phyloP scores from a whole-genome alignment of 1,284 basidiomycete genomes.

The Leccinum cinnamomeum region DNA sequence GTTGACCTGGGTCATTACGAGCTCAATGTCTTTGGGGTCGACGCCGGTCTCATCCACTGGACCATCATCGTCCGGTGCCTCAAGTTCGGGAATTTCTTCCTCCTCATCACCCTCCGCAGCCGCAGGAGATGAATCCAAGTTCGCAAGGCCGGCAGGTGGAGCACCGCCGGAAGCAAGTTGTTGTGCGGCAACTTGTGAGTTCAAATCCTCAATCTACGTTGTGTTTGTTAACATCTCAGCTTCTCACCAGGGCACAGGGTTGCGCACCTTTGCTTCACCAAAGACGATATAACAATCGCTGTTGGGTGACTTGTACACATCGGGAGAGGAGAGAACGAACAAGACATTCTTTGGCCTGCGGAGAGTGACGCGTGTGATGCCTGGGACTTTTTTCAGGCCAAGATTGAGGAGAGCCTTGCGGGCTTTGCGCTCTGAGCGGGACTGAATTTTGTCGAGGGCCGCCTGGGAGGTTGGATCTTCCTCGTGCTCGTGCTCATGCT shows the following conservation, averaged over 20 bases:
- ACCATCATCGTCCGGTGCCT: conserved; percentile 77
- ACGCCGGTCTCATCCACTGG: conserved; percentile 80
- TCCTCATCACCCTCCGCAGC: conserved; percentile 64
- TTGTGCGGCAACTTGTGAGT: conserved; percentile 82
- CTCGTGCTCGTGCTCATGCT: conserved; percentile 44
- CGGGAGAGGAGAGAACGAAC: conserved; percentile 90
- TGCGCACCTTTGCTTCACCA: conserved; percentile 87
- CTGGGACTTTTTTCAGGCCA: conserved; percentile 89
- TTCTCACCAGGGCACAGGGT: conserved; percentile 12
- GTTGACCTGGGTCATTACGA: conserved; percentile 85
- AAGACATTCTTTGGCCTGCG: conserved; percentile 94
- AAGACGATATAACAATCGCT: conserved; percentile 99
- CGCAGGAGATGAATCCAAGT: conserved; percentile 53
- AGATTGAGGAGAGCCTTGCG: conserved; percentile 85
- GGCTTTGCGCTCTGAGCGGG: conserved; percentile 88
- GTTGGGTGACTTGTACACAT: conserved; percentile 97
- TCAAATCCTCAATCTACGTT: conserved; percentile 85
- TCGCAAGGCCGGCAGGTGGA: conserved; percentile 46
- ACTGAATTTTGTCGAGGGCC: conserved; percentile 91
- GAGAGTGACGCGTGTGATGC: conserved; percentile 94
- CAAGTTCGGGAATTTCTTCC: conserved; percentile 81
- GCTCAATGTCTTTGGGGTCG: conserved; percentile 93
- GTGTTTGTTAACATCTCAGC: not conserved
- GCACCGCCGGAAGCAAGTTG: conserved; percentile 66
- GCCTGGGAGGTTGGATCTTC: conserved; percentile 82